Conservation (phyloP, 768 basidiomycete genomes). For the Collybia sordida region DNA sequence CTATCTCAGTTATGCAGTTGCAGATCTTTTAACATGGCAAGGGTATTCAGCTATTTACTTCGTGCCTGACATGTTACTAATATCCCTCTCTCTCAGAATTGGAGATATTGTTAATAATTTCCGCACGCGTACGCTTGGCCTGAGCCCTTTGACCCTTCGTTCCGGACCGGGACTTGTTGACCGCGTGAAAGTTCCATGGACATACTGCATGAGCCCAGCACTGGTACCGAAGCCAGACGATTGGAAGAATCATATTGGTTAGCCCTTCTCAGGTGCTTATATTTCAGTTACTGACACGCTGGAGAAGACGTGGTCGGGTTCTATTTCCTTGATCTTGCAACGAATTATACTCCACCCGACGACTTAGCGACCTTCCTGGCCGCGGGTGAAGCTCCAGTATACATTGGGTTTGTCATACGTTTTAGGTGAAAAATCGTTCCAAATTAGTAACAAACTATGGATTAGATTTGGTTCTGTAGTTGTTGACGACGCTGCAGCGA, state of each 20-base stretch:
- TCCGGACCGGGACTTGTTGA: conserved; percentile 54
- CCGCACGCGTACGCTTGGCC: conserved; percentile 45
- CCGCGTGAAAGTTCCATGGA: conserved; percentile 56
- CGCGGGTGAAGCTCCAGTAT: conserved; percentile 52
- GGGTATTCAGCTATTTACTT: conserved; percentile 34
- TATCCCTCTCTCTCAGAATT: conserved; percentile 33
- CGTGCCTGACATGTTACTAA: neutral
- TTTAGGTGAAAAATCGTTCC: neutral
- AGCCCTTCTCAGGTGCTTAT: conserved; percentile 1
- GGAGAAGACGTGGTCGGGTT: conserved; percentile 59
- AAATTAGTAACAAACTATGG: neutral
- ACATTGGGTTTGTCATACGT: conserved; percentile 47
- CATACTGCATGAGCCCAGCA: conserved; percentile 61
- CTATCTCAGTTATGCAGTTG: conserved; percentile 56
- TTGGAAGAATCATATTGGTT: conserved; percentile 64
- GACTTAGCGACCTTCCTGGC: conserved; percentile 50
- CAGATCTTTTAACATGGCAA: conserved; percentile 61
- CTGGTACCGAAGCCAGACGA: conserved; percentile 60
- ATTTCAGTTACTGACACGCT: neutral
- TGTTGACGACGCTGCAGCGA: conserved; percentile 49
- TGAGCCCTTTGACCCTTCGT: conserved; percentile 45
- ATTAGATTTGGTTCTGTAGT: conserved; percentile 61
- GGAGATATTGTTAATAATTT: conserved; percentile 62
- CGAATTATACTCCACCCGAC: conserved; percentile 43
- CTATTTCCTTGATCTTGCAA: conserved; percentile 57